A percentile compares a stretch with the other conserved stretches of the same genome.
phyloP scores from a whole-genome alignment of 306 rosid genomes.

The Mimosa bimucronata region DNA sequence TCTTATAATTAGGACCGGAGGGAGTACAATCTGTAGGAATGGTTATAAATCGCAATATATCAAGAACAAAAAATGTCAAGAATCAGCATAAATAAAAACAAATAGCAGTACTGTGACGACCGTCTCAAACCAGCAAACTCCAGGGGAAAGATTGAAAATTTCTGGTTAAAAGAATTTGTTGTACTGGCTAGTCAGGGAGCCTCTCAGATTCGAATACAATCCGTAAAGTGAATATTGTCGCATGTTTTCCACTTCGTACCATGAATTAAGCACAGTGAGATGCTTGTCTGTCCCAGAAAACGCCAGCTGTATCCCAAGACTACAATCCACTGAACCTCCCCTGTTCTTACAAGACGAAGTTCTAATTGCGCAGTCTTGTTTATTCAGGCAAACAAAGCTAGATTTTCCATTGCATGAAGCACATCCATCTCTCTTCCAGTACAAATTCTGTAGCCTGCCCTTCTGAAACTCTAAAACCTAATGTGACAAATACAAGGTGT shows the following conservation, averaged over 20 bases:
- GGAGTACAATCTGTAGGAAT: slow-evolving; percentile 13
- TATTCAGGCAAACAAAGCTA: slow-evolving; percentile 66
- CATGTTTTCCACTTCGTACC: slow-evolving; percentile 78
- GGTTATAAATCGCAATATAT: slow-evolving; percentile 5
- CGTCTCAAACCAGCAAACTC: slow-evolving; percentile 26
- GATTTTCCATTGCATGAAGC: slow-evolving; percentile 61
- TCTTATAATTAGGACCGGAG: no score
- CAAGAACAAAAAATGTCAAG: slow-evolving; percentile 7
- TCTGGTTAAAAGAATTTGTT: slow-evolving; percentile 51
- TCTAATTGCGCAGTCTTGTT: slow-evolving; percentile 69
- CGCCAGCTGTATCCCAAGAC: slow-evolving; percentile 67
- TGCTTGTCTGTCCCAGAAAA: slow-evolving; percentile 81
- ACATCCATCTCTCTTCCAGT: slow-evolving; percentile 76
- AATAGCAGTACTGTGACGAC: slow-evolving; percentile 6
- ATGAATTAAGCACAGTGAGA: slow-evolving; percentile 64
- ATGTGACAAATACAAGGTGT: slow-evolving; percentile 32
- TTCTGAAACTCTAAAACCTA: slow-evolving; percentile 74
- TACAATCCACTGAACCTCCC: slow-evolving; percentile 73
- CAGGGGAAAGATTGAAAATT: not conserved
- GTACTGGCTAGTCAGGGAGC: slow-evolving; percentile 67
- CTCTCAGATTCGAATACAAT: slow-evolving; percentile 64
- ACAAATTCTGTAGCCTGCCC: slow-evolving; percentile 76
- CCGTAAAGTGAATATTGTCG: slow-evolving; percentile 71
- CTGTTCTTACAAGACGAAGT: slow-evolving; percentile 58
- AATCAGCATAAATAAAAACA: not conserved